Conservation (phyloP, 306 rosid genomes). For the Dicorynia guianensis region DNA sequence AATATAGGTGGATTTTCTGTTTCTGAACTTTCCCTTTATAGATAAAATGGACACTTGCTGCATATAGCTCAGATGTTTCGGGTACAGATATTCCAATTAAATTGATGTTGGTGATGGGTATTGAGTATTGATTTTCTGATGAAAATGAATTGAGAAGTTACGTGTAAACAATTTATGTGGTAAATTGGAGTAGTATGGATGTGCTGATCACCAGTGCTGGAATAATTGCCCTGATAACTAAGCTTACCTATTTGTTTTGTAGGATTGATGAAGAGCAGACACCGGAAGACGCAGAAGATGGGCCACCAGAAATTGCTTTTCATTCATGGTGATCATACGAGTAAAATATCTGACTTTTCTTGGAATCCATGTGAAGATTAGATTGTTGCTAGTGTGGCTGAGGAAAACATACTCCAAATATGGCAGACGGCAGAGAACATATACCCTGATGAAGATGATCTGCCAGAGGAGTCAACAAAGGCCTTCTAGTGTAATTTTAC, state of each 20-base stretch:
- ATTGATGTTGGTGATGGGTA: conserved; percentile 1
- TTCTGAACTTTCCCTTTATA: background rate
- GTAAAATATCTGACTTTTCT: conserved; percentile 95
- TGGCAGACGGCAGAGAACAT: conserved; percentile 99
- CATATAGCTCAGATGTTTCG: conserved; percentile 17
- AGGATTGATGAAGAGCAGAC: conserved; percentile 99
- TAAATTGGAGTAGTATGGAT: background rate
- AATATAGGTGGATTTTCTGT: background rate
- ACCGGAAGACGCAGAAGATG: conserved; percentile 94
- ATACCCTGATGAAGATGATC: conserved; percentile 97
- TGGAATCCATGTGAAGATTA: conserved; percentile 99
- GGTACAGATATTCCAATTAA: background rate
- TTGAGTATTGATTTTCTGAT: conserved; percentile 22
- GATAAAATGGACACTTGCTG: background rate
- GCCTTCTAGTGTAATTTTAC: conserved; percentile 55
- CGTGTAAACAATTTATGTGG: background rate
- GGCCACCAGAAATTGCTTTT: conserved; percentile 97
- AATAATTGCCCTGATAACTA: background rate
- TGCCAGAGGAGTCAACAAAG: conserved; percentile 83
- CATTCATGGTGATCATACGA: conserved; percentile 98
- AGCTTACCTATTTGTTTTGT: conserved; percentile 30
- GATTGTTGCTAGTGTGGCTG: conserved; percentile 97
- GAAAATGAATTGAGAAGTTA: conserved; percentile 12
- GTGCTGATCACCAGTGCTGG: no score
- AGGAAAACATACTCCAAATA: conserved; percentile 96